Conservation (phyloP, 2,329 filamentous ascomycete species). For the Diaporthe sp. region DNA sequence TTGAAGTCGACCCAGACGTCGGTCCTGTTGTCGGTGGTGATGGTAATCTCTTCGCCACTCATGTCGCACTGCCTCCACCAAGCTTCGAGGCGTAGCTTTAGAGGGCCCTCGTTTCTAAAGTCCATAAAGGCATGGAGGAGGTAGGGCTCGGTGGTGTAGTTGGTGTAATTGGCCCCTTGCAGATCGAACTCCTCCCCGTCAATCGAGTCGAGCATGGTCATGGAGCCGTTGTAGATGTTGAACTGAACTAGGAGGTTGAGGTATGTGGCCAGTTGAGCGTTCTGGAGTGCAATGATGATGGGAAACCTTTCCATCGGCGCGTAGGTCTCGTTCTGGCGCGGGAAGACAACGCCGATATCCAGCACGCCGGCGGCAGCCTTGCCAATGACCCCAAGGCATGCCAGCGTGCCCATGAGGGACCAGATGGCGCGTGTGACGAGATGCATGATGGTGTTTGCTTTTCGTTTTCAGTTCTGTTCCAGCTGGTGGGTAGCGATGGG, state of each 20-base stretch:
- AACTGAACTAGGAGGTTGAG: background rate
- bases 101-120: background rate
- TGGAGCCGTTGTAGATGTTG: background rate
- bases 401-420: background rate
- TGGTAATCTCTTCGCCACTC: background rate
- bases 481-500: background rate
- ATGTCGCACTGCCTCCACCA: background rate
- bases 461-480: background rate
- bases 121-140: background rate
- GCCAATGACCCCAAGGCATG: background rate
- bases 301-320: background rate
- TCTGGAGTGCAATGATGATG: background rate
- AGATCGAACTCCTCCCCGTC: background rate
- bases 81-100: background rate
- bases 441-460: background rate
- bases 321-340: background rate
- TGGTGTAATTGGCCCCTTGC: background rate
- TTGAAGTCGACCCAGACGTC: background rate
- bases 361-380: background rate
- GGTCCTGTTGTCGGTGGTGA: background rate
- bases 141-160: background rate
- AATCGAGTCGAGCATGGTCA: background rate
- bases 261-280: background rate
- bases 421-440: background rate
- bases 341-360: background rate